phyloP scores from a whole-genome alignment of 345 rosid species.

The Ceriops tagal region DNA sequence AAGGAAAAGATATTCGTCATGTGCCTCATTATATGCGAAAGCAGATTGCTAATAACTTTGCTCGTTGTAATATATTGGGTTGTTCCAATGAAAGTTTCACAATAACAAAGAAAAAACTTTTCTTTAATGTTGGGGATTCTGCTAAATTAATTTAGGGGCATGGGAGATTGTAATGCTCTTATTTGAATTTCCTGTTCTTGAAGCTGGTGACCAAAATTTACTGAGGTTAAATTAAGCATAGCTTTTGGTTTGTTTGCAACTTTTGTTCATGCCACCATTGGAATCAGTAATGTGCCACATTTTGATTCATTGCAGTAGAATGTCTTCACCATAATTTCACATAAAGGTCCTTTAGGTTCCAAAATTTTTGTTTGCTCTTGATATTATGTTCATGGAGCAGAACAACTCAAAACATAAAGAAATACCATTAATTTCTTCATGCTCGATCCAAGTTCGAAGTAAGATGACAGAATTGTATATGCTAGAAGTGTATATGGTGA shows the following conservation, averaged over 20 bases:
- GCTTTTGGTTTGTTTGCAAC: background rate
- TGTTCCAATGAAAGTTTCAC: background rate
- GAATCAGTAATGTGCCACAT: too few relatives aligned
- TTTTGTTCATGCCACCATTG: background rate
- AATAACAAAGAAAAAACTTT: too few relatives aligned
- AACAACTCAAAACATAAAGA: too few relatives aligned
- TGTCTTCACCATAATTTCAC: background rate
- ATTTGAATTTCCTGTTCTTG: too few relatives aligned
- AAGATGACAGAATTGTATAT: too few relatives aligned
- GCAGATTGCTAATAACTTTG: background rate
- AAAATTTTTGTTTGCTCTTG: background rate
- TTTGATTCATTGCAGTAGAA: too few relatives aligned
- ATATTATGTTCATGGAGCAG: too few relatives aligned
- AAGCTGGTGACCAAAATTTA: too few relatives aligned
- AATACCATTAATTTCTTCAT: too few relatives aligned
- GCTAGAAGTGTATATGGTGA: background rate
- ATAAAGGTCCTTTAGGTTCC: background rate
- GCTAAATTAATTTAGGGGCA: background rate
- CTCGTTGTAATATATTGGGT: background rate
- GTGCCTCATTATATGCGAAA: background rate
- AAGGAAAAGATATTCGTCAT: background rate
- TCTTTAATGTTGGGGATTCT: background rate
- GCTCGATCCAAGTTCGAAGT: too few relatives aligned
- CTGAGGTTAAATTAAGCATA: too few relatives aligned
- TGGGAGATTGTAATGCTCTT: too few relatives aligned